Base-by-base conservation (phyloP, 2,329 filamentous ascomycete genomes). In the Atkinsonella hypoxylon region DNA sequence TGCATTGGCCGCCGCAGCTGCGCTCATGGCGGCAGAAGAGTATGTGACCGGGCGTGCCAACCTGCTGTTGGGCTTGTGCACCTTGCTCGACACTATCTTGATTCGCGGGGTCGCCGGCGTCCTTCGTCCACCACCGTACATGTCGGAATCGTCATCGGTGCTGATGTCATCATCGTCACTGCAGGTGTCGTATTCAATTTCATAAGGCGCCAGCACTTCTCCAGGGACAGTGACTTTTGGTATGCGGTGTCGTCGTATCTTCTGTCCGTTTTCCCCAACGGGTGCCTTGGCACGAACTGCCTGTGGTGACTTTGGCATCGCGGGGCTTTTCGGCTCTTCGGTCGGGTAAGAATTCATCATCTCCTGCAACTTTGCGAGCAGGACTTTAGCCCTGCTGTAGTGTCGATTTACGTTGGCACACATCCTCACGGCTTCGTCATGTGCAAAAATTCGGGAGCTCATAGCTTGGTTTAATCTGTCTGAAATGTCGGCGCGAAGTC, bases 191-290 rank as follows among this genome's bases (percentile, higher is more conserved):
- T 81, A 82, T 52, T 82, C 78, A 22, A 83, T 65, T 50, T 84
- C 81, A 58, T 82, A 83, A 0, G 81, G 81, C 1, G 81, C 79
- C 45, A 83, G 69, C 9, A 84, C 81, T 61, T 84, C 80, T 43
- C 81, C 81, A 1, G 81, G 81, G 11, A 84, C 79, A 1, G 79
- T 83, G 44, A 84, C 82, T 41, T 77, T 71, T 6, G 80, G 78
- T 4, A 76, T 71, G 34, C 64, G 65, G 13, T 67, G 74, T 17
- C 71, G 69, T 32, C 69, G 71, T 32, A 70, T 64, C 58, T 69
- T 76, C 49, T 75, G 70, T 5, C 68, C 72, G 36, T 70, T 70
- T 47, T 67, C 68, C 30, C 70, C 70, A 46, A 72, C 58, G 6
- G 70, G 65, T 31, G 74, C 62, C 61, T 78, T 80, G 4, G 71